Base-by-base conservation (phyloP, 2,329 filamentous ascomycete species). In the Apiospora phragmitis region DNA sequence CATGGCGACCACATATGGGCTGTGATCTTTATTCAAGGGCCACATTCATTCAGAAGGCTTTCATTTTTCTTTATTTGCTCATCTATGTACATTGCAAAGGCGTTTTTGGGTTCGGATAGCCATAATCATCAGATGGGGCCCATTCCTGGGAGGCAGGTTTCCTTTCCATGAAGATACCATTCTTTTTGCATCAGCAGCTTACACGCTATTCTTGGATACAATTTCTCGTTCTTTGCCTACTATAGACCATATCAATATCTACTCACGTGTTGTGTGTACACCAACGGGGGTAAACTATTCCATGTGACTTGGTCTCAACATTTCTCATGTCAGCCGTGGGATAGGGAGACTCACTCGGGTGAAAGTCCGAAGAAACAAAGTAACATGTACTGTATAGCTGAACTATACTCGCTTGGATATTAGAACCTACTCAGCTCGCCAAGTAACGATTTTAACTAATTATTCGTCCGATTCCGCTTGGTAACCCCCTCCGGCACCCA, bases 31-130 rank as follows among this genome's bases (percentile, higher is more conserved):
- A 1, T 11, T 12, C 32, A 62, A 35, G 4, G 18, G 21, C 5
- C 14, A 55, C 26, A 32, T 16, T 55, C 49, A 55, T 32, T 68
- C 67, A 68, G 68, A 24, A 29, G 16, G 7, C 26, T 29, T 21
- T 26, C 70, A n/a, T 68, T 67, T 41, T 24, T 51, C 3, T 35
- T 47, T 3, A 18, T 35, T 47, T 24, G 47, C 26, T 70, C 68
- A 72, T 71, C 68, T 70, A 65, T 38, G 65, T 70, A 68, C 66
- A 47, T 70, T 69, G 70, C 72, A 72, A 38, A n/a, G 55, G 55
- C 29, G 55, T 62, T 62, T 38, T n/a, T 14, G 55, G 55, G 32
- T 38, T 38, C 35, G 29, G 32, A 38, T 38, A 32, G 16, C 18
- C 2, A n/a, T 38, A 38, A 62, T 62, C 55, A 62, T 32, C 8